A percentile compares a stretch with the other conserved stretches of the same genome.
phyloP scores from a whole-genome alignment of 2,329 filamentous ascomycete species.

The Monilinia fructicola region DNA sequence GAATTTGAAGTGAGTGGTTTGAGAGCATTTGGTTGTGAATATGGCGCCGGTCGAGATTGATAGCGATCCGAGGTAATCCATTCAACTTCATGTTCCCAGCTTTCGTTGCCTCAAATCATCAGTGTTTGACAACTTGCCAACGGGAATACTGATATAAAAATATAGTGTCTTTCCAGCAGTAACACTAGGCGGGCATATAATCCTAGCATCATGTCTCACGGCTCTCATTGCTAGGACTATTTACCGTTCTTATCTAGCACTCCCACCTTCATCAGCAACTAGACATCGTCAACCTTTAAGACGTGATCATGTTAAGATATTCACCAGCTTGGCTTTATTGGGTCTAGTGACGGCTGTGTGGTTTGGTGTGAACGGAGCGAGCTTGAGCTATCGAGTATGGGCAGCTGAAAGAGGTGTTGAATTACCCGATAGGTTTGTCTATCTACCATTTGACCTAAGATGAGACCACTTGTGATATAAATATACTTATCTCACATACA shows the following conservation, averaged over 20 bases:
- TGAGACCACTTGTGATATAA: not conserved
- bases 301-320: slow-evolving; percentile 41
- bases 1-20: not conserved
- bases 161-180: slow-evolving; percentile 27
- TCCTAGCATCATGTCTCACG: slow-evolving; percentile 30
- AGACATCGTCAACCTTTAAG: slow-evolving; percentile 39
- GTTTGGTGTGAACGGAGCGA: slow-evolving; percentile 47
- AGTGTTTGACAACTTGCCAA: slow-evolving; percentile 8
- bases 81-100: not conserved
- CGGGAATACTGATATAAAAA: slow-evolving; percentile 7
- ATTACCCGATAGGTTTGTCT: slow-evolving; percentile 43
- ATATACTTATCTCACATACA: slow-evolving; percentile 25
- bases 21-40: not conserved
- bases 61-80: slow-evolving; percentile 21
- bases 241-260: slow-evolving; percentile 37
- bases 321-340: slow-evolving; percentile 47
- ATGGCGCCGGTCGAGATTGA: slow-evolving; percentile 25
- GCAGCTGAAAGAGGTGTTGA: slow-evolving; percentile 45
- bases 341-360: slow-evolving; percentile 48
- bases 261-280: slow-evolving; percentile 43
- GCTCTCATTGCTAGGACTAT: slow-evolving; percentile 32
- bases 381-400: slow-evolving; percentile 52
- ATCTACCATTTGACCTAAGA: not conserved
- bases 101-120: slow-evolving; percentile 8
- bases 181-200: slow-evolving; percentile 28